phyloP scores from a whole-genome alignment of 768 basidiomycete genomes.

The Leccinum pellstonianum region DNA sequence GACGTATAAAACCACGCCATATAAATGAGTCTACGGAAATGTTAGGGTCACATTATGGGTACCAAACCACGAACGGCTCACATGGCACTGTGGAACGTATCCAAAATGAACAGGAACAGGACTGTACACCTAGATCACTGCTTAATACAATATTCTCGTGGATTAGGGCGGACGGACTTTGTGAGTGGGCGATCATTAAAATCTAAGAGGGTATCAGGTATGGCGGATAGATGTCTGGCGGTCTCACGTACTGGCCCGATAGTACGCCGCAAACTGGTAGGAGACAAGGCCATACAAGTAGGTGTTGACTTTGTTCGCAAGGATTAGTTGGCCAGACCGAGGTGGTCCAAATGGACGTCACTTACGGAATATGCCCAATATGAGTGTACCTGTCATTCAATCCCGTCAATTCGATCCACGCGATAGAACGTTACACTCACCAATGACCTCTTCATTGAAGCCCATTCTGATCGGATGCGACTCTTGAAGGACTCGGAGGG shows the following conservation, averaged over 20 bases:
- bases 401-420: not conserved
- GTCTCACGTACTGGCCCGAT: slow-evolving; percentile 20
- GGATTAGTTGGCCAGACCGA: not conserved
- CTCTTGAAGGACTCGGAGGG: not conserved
- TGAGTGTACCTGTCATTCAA: not conserved
- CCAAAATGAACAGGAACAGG: slow-evolving; percentile 17
- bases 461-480: not conserved
- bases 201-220: slow-evolving; percentile 2
- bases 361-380: not conserved
- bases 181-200: slow-evolving; percentile 15
- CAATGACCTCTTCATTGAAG: not conserved
- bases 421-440: not conserved
- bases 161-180: slow-evolving; percentile 2
- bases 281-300: slow-evolving; percentile 43
- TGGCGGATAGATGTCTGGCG: not conserved
- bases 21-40: slow-evolving; percentile 11
- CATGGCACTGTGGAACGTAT: slow-evolving; percentile 21
- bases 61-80: not conserved
- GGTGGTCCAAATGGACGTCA: not conserved
- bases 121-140: slow-evolving; percentile 14
- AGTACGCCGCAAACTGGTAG: slow-evolving; percentile 43
- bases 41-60: not conserved
- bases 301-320: slow-evolving; percentile 21
- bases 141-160: not conserved
- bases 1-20: slow-evolving; percentile 21